phyloP scores from a whole-genome alignment of 2,329 filamentous ascomycete genomes.

The Coniochaeta sp. region DNA sequence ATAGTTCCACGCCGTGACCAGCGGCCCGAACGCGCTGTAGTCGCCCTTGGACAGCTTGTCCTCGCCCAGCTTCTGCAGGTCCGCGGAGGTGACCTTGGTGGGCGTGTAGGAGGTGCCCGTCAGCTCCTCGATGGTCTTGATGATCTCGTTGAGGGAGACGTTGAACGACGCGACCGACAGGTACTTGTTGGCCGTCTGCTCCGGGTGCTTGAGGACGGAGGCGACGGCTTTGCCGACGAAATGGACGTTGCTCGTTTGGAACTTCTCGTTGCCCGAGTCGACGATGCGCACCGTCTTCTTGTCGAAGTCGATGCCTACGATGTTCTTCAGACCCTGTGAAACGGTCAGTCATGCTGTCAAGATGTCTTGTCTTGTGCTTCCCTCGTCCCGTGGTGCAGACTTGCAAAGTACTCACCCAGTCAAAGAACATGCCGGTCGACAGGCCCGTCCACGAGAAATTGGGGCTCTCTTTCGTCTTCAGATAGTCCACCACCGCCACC shows the following conservation, averaged over 20 bases:
- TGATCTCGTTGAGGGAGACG: conserved; percentile 49
- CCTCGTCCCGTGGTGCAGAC: too few relatives aligned
- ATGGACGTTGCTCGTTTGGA: conserved; percentile 41
- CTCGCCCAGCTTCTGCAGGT: conserved; percentile 27
- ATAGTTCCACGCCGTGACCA: conserved; percentile 23
- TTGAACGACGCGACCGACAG: conserved; percentile 49
- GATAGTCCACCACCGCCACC: conserved; percentile 37
- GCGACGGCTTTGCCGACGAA: conserved; percentile 45
- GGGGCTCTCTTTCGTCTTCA: conserved; percentile 36
- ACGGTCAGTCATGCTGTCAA: neutral
- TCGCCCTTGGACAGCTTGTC: conserved; percentile 34
- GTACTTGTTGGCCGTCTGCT: conserved; percentile 49
- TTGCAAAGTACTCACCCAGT: conserved; percentile 46
- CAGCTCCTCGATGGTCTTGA: conserved; percentile 43
- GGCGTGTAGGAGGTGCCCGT: conserved; percentile 44
- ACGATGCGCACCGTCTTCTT: conserved; percentile 44
- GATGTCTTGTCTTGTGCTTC: too few relatives aligned
- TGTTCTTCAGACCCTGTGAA: conserved; percentile 33
- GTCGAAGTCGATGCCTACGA: conserved; percentile 43
- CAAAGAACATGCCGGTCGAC: conserved; percentile 53
- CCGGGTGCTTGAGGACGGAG: conserved; percentile 38
- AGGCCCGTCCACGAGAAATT: conserved; percentile 53
- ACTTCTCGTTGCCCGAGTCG: conserved; percentile 47
- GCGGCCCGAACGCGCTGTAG: conserved; percentile 21
- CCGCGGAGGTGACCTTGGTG: conserved; percentile 23